phyloP scores from a whole-genome alignment of 805 yeast genomes.

The Yamadazyma tumulicola region DNA sequence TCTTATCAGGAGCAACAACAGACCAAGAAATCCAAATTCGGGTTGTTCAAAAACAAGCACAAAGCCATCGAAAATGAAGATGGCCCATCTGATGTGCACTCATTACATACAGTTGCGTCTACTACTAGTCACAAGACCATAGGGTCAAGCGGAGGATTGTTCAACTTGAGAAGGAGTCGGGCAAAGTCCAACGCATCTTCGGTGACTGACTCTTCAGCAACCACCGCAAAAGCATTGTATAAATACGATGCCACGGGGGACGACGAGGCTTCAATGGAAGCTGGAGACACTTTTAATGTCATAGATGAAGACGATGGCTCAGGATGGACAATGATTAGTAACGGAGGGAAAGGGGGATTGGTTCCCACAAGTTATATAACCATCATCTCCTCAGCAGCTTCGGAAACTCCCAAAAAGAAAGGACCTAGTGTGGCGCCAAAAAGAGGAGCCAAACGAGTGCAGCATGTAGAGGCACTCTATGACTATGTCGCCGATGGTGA shows the following conservation, averaged over 20 bases:
- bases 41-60: constrained; percentile 43
- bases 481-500: constrained; percentile 75
- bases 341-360: constrained; percentile 58
- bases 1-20: constrained; percentile 50
- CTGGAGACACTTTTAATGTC: constrained; percentile 61
- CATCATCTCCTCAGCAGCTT: constrained; percentile 16
- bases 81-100: constrained; percentile 24
- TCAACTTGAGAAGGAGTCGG: constrained; percentile 35
- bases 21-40: constrained; percentile 54
- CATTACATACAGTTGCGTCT: constrained; percentile 32
- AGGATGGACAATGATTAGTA: constrained; percentile 78
- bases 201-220: constrained; percentile 4
- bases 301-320: constrained; percentile 77
- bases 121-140: constrained; percentile 26
- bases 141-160: constrained; percentile 25
- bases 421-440: constrained; percentile 84
- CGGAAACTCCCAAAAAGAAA: constrained; percentile 34
- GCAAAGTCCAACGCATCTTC: constrained; percentile 21
- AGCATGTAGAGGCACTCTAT: constrained; percentile 66
- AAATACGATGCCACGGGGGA: constrained; percentile 64
- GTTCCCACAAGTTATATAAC: constrained; percentile 84
- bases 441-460: constrained; percentile 63
- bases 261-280: constrained; percentile 65
- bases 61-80: constrained; percentile 8
- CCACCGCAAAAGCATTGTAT: constrained; percentile 54